phyloP scores from a whole-genome alignment of 2,329 filamentous ascomycete species.

The Ampelomyces quisqualis region DNA sequence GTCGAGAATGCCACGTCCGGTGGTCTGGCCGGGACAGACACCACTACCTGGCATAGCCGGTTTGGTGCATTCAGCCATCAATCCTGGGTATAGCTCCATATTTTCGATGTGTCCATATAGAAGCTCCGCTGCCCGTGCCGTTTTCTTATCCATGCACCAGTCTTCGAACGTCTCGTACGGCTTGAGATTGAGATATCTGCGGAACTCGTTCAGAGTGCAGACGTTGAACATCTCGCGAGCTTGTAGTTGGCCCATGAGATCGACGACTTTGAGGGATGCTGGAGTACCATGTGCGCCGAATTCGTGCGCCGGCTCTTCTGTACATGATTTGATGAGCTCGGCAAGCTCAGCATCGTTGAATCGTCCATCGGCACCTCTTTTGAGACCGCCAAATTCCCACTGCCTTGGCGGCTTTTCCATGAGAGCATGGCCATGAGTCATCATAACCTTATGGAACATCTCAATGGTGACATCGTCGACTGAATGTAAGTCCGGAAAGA shows the following conservation, averaged over 20 bases:
- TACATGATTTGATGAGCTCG: slow-evolving; percentile 61
- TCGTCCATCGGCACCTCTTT: slow-evolving; percentile 64
- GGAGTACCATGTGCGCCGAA: slow-evolving; percentile 69
- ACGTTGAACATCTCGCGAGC: slow-evolving; percentile 71
- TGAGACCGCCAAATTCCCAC: slow-evolving; percentile 66
- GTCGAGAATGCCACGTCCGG: slow-evolving; percentile 71
- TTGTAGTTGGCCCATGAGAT: slow-evolving; percentile 76
- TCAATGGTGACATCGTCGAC: slow-evolving; percentile 32
- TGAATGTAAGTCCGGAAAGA: slow-evolving; percentile 30
- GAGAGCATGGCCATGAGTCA: slow-evolving; percentile 50
- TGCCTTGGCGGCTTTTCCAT: slow-evolving; percentile 65
- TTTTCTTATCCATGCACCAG: slow-evolving; percentile 73
- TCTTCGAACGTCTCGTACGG: slow-evolving; percentile 76
- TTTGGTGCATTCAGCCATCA: slow-evolving; percentile 74
- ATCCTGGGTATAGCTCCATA: slow-evolving; percentile 77
- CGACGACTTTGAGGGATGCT: slow-evolving; percentile 68
- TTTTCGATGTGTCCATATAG: slow-evolving; percentile 73
- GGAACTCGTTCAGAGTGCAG: slow-evolving; percentile 79
- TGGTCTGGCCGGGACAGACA: slow-evolving; percentile 67
- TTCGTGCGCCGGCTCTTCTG: slow-evolving; percentile 65
- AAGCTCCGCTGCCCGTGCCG: slow-evolving; percentile 60
- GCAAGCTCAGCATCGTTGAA: slow-evolving; percentile 77
- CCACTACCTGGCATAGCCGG: slow-evolving; percentile 69
- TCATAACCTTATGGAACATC: slow-evolving; percentile 45
- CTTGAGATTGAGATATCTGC: slow-evolving; percentile 77